Evolutionary conservation across 2,329 filamentous ascomycete species (phyloP).

Genomic region (Penicillium rolfsii): DNA sequence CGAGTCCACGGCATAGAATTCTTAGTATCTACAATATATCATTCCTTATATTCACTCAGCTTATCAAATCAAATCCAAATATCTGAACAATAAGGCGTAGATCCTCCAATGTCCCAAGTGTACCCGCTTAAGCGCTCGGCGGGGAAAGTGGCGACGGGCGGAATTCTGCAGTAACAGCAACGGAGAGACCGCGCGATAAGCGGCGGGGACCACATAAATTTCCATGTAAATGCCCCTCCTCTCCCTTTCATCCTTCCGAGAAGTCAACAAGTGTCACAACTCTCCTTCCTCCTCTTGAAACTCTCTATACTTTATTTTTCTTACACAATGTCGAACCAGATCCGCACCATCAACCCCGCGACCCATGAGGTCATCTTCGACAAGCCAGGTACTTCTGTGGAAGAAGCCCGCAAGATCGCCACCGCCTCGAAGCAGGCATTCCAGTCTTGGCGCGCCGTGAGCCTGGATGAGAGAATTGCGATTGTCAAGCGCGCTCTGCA

Average conservation of each 20-base stretch:
- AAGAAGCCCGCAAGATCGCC: constrained; percentile 30
- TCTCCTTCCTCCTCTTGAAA: background rate
- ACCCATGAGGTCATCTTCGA: constrained; percentile 83
- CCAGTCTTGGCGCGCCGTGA: constrained; percentile 66
- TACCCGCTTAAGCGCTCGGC: background rate
- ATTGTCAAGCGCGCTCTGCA: constrained; percentile 79
- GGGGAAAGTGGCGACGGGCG: constrained; percentile 1
- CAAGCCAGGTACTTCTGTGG: constrained; percentile 64
- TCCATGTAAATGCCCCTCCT: constrained; percentile 12
- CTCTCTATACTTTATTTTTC: background rate
- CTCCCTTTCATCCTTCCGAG: background rate
- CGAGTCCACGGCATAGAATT: constrained; percentile 8
- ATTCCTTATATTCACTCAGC: background rate
- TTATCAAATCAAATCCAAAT: background rate
- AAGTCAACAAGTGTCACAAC: background rate
- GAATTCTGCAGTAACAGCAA: background rate
- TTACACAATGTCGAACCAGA: constrained; percentile 32
- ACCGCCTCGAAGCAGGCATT: constrained; percentile 36
- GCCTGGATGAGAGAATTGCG: constrained; percentile 71
- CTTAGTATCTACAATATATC: background rate
- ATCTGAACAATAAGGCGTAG: background rate
- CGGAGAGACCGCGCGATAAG: constrained; percentile 14
- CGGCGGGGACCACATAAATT: constrained; percentile 15
- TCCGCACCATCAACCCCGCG: constrained; percentile 77
- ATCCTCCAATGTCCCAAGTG: background rate